phyloP scores from a whole-genome alignment of 345 rosid species.

The Salix koriyanagi region DNA sequence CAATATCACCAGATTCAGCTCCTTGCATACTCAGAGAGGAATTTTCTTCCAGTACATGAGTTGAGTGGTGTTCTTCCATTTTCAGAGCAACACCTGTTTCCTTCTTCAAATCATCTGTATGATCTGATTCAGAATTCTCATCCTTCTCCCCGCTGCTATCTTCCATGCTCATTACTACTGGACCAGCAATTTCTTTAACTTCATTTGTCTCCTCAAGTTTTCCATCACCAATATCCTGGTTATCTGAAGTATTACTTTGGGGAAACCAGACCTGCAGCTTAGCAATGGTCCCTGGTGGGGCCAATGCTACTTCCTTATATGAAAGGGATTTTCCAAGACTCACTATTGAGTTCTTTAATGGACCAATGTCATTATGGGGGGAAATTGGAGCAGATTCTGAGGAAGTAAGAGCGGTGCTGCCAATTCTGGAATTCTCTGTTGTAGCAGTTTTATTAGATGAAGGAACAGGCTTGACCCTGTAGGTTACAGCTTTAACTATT shows the following conservation, averaged over 20 bases:
- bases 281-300: slow-evolving; percentile 88
- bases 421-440: slow-evolving; percentile 37
- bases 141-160: slow-evolving; percentile 33
- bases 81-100: slow-evolving; percentile 32
- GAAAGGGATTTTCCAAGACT: slow-evolving; percentile 92
- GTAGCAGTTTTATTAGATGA: slow-evolving; percentile 41
- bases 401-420: slow-evolving; percentile 36
- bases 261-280: slow-evolving; percentile 58
- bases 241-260: slow-evolving; percentile 40
- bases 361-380: slow-evolving; percentile 35
- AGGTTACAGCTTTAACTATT: slow-evolving; percentile 68
- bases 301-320: slow-evolving; percentile 95
- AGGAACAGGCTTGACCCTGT: slow-evolving; percentile 71
- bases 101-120: slow-evolving; percentile 17
- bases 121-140: slow-evolving; percentile 25
- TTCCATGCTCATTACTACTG: slow-evolving; percentile 24
- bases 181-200: slow-evolving; percentile 30
- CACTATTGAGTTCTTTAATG: slow-evolving; percentile 38
- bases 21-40: slow-evolving; percentile 17
- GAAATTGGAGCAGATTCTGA: slow-evolving; percentile 39
- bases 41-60: slow-evolving; percentile 36
- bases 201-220: slow-evolving; percentile 35
- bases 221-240: slow-evolving; percentile 30
- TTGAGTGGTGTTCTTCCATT: slow-evolving; percentile 37
- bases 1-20: slow-evolving; percentile 31